Conservation (phyloP, 805 yeast genomes). For the Candida patagonica region DNA sequence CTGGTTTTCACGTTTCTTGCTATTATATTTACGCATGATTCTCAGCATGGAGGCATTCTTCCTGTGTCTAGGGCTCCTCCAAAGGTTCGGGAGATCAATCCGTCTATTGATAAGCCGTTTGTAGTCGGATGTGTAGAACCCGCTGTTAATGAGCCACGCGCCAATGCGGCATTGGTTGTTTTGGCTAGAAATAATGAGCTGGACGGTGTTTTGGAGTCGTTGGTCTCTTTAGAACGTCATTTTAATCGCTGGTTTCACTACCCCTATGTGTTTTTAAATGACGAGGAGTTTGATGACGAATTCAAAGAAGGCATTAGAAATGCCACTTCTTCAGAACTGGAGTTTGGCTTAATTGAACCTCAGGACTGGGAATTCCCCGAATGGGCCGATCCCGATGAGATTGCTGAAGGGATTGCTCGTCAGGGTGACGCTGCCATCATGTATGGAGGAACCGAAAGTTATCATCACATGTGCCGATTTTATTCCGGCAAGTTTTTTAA, state of each 20-base stretch:
- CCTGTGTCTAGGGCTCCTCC: constrained; percentile 8
- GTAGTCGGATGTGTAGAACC: constrained; percentile 43
- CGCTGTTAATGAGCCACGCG: constrained; percentile 41
- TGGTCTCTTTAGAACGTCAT: constrained; percentile 70
- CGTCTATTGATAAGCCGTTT: constrained; percentile 37
- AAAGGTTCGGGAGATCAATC: constrained; percentile 8
- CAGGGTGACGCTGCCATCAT: constrained; percentile 80
- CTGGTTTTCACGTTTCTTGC: not conserved
- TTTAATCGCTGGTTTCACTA: constrained; percentile 92
- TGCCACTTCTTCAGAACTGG: constrained; percentile 51
- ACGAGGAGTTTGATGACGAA: constrained; percentile 58
- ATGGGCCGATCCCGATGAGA: constrained; percentile 32
- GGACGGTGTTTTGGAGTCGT: constrained; percentile 63
- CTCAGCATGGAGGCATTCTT: constrained; percentile 4
- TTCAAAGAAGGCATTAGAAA: constrained; percentile 47
- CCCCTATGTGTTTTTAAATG: constrained; percentile 86
- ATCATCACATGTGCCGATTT: constrained; percentile 94
- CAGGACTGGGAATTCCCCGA: constrained; percentile 65
- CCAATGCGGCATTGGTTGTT: constrained; percentile 79
- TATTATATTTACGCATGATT: not conserved
- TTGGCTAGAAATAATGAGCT: constrained; percentile 75
- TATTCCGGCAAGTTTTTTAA: constrained; percentile 76
- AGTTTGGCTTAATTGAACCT: constrained; percentile 58
- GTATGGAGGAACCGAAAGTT: constrained; percentile 75
- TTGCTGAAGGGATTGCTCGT: constrained; percentile 49